Evolutionary conservation across 257 asterid species (phyloP).

Genomic region (Hygrophila difformis): DNA sequence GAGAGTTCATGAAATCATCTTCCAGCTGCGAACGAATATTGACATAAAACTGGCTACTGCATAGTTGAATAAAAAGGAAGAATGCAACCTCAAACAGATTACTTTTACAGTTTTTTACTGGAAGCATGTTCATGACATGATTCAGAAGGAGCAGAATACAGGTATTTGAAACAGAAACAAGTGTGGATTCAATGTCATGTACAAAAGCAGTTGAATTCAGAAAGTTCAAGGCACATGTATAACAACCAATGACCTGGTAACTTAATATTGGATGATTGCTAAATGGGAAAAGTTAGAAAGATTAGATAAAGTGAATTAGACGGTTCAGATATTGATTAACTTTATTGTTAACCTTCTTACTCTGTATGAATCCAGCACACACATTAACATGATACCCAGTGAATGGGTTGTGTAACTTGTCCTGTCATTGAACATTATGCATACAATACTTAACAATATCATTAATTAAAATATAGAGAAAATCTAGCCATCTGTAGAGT

Average conservation of each 20-base stretch:
- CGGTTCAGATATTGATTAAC: neutral
- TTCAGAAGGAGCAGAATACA: neutral
- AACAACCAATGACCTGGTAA: neutral
- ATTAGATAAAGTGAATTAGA: neutral
- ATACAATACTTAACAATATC: too few relatives aligned
- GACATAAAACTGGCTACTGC: conserved; percentile 79
- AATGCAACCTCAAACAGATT: conserved; percentile 1
- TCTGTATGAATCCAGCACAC: too few relatives aligned
- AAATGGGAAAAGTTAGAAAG: too few relatives aligned
- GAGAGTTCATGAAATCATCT: conserved; percentile 72
- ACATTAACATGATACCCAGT: too few relatives aligned
- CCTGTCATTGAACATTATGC: too few relatives aligned
- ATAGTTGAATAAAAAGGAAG: conserved; percentile 14
- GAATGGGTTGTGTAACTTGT: too few relatives aligned
- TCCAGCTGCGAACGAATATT: conserved; percentile 71
- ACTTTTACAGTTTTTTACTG: too few relatives aligned
- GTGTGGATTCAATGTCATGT: neutral
- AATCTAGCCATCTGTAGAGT: too few relatives aligned
- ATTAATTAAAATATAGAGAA: too few relatives aligned
- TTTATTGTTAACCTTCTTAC: too few relatives aligned
- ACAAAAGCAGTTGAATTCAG: neutral
- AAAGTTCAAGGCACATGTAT: neutral
- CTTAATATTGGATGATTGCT: too few relatives aligned
- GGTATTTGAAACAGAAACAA: neutral
- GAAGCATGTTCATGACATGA: neutral